Base-by-base conservation (phyloP, 352 stramenopile species). In the Phytophthora multivora region DNA sequence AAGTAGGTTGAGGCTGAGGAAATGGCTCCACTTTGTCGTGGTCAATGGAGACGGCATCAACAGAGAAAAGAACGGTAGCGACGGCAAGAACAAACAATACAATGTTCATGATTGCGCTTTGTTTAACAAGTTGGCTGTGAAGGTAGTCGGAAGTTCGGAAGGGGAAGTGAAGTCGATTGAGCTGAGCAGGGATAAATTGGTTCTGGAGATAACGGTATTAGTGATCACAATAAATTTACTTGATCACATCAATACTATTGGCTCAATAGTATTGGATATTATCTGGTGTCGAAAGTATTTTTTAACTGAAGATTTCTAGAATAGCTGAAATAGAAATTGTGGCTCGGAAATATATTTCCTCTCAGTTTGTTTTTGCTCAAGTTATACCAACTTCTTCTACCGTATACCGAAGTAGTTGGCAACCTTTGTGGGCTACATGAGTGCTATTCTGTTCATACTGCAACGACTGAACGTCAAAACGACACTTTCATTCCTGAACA, bases 11-110 rank as follows among this genome's bases (percentile, higher is more conserved):
- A 33, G 47, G 47, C 13, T 54, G 33, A 11, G 47, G 2, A 15
- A 54, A 54, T 5, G 30, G 31, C 21, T 43, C 5, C 31, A 50
- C 47, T 41, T 35, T 31, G 15, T 43, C 33, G 21, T 54, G 47
- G 19, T 33, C 31, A 18, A 54, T 43, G 5, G 6, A 33, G 3
- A 31, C 47, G 13, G 30, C 33, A 9, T 35, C 30, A 8, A 18
- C 16, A 6, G 46, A 41, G 46, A 53, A 42, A 8, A 38, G 12
- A 41, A 16, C 26, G 13, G n/a, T 39, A 10, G 39, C 51, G 7
- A 31, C 16, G 10, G 15, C 26, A 15, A 50, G 6, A 15, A 36
- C 10, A 25, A 36, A 19, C 12, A 4, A 15, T 50, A 12, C 26
- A 8, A 50, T 23, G 25, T 36, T 50, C 23, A 33, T 48, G 8